Evolutionary conservation across 148 eudicot species (phyloP).

Genomic region (Polygonum aviculare): DNA sequence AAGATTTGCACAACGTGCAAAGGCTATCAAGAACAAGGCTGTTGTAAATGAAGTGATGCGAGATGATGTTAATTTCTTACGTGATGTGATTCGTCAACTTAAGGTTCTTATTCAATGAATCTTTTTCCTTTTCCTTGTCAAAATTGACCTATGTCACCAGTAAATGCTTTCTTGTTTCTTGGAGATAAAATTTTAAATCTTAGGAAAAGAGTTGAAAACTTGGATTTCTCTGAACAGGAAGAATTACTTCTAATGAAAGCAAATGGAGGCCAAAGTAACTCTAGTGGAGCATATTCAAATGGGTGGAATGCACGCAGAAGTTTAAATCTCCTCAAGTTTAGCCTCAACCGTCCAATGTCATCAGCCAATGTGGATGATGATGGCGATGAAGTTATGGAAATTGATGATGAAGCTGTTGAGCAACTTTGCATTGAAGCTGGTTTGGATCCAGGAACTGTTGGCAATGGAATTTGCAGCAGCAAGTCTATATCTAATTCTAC

Average conservation of each 20-base stretch:
- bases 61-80: conserved; percentile 79
- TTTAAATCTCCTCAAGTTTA: conserved; percentile 72
- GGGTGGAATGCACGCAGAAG: conserved; percentile 96
- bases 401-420: conserved; percentile 61
- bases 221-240: conserved; percentile 37
- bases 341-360: conserved; percentile 63
- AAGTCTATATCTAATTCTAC: neutral
- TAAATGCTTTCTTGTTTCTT: neutral
- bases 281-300: conserved; percentile 55
- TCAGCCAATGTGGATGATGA: conserved; percentile 63
- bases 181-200: neutral
- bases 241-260: conserved; percentile 77
- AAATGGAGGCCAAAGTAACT: conserved; percentile 44
- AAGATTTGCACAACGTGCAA: conserved; percentile 96
- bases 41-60: conserved; percentile 85
- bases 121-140: neutral
- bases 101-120: conserved; percentile 34
- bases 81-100: conserved; percentile 76
- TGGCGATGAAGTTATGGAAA: conserved; percentile 91
- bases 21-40: conserved; percentile 95
- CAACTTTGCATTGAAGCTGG: conserved; percentile 24
- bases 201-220: neutral
- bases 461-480: conserved; percentile 15
- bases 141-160: neutral
- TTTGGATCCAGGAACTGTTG: conserved; percentile 18